Evolutionary conservation across 176 grass and related monocot genomes (phyloP), one percentile per base, ranked within the genome.

Genomic region (Triticum turgidum): DNA sequence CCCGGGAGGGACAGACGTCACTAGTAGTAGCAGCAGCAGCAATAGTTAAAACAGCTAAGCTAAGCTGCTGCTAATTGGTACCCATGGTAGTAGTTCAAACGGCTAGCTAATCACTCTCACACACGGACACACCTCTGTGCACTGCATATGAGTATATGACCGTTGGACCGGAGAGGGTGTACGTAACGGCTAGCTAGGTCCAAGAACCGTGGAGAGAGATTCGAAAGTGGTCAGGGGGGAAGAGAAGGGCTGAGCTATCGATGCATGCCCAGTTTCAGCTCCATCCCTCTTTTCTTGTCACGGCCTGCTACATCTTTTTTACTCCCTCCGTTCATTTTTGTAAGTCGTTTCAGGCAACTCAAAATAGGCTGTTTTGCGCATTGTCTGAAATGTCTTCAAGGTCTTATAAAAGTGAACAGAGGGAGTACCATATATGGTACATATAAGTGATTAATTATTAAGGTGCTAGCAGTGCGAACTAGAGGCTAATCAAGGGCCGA

Each of bases 141-240:
- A 11, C 51, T 7, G 7, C 70, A 38, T 2, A 84, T 56, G 87
- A 89, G 7, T 61, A 38, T 2, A 84, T 56, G 87, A 89, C 87
- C 82, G 87, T 84, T 89, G 73, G 37, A 39, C 21, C 38, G 11
- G 38, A 21, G 69, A 1, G n/a, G 2, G 52, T 0, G 59, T 1
- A 8, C 22, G 64, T 79, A 89, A 89, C 87, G 81, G 87, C 56
- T 84, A 24, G 65, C 18, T 59, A 56, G 35, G 62, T 0, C 41
- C 54, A 56, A 45, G n/a, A 73, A 51, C 49, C 38, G 29, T 5
- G 13, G 25, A 4, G 27, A 15, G 24, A 66, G 34, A 77, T 54
- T 47, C 41, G 41, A 47, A 74, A 27, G 70, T 2, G 70, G 21
- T 44, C 38, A 25, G 24, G 24, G 71, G 39, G 14, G 22, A n/a